Evolutionary conservation across 441 rosid genomes (phyloP), one percentile per base, ranked within the genome.

Genomic region (Geranium incanum): DNA sequence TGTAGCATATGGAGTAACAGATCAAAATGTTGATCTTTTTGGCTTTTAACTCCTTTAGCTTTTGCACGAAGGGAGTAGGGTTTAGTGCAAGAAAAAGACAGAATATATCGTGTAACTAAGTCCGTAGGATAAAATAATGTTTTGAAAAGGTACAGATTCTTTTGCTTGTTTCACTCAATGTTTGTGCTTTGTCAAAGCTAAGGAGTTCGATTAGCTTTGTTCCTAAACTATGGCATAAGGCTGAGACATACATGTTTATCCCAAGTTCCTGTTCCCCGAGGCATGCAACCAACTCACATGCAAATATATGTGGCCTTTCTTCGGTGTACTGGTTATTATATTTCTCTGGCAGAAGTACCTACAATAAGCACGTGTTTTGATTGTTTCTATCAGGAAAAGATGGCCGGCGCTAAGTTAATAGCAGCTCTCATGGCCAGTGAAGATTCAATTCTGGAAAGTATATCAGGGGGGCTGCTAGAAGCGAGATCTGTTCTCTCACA

Each of bases 391-490:
- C 82, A 94, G 98, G 97, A 94, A 84, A 88, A 82, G 80, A 79
- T 94, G 81, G 93, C 87, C 8, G 86, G 91, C 68, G 95, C 93
- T 23, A 94, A 91, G 84, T 90, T 94, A 69, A 79, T 88, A 86
- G 84, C 95, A 65, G 85, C 95, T 62, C 92, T 94, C 66, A 86
- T 94, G 95, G 96, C 85, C 18, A 80, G 96, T 77, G 98, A 91
- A 82, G 97, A 91, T 59, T 78, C 64, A 41, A 83, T 90, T 52
- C 63, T 89, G 79, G 87, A 79, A 80, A 86, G 79, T 78, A 85
- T 94, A 80, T 87, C 97, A 13, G 89, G 73, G 12, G 92, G 87
- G 38, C 82, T 91, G 68, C 77, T 90, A 4, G 94, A 88, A 78
- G 96, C 96, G 69, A 89, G 89, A 84, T 78, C 86, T 38, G 81